A percentile compares a stretch with the other conserved stretches of the same genome.
Evolutionary conservation across 2,329 filamentous ascomycete genomes (phyloP).

Genomic region (Stagonosporopsis vannaccii): DNA sequence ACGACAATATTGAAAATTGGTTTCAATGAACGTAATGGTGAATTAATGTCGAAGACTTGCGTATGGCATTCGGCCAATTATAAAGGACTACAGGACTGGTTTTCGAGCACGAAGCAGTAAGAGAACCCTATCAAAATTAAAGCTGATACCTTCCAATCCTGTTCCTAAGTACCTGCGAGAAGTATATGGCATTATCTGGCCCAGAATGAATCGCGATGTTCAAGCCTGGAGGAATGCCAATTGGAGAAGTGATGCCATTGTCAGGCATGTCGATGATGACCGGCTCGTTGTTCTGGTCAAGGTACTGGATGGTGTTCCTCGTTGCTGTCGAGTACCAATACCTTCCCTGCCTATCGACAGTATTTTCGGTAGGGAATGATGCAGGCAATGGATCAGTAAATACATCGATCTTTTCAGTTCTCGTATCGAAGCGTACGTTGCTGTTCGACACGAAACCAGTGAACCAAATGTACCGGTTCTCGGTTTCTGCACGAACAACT

Average conservation of each 20-base stretch:
- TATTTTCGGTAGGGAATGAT: slow-evolving; percentile 18
- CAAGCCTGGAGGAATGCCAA: slow-evolving; percentile 16
- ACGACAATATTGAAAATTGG: no score
- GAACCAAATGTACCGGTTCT: slow-evolving; percentile 21
- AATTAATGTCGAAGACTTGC: no score
- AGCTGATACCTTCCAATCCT: slow-evolving; percentile 20
- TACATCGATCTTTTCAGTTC: slow-evolving; percentile 19
- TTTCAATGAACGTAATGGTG: no score
- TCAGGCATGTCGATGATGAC: slow-evolving; percentile 23
- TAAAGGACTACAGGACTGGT: neutral
- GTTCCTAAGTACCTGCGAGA: slow-evolving; percentile 20
- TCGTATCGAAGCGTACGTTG: slow-evolving; percentile 22
- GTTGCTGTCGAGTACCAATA: slow-evolving; percentile 23
- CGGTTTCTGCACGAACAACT: slow-evolving; percentile 16
- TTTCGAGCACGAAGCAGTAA: neutral
- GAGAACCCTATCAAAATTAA: neutral
- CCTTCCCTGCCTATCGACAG: slow-evolving; percentile 15
- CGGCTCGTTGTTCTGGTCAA: slow-evolving; percentile 15
- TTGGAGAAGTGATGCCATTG: slow-evolving; percentile 15
- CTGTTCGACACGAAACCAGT: slow-evolving; percentile 21
- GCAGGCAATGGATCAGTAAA: slow-evolving; percentile 16
- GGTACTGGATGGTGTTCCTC: slow-evolving; percentile 21
- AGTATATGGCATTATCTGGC: slow-evolving; percentile 22
- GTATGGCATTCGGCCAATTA: no score
- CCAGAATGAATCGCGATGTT: slow-evolving; percentile 22